Percentiles rank a stretch among this genome's conserved stretches.
Evolutionary conservation across 2,329 filamentous ascomycete species (phyloP).

Genomic region (Paraphaeosphaeria sporulosa): DNA sequence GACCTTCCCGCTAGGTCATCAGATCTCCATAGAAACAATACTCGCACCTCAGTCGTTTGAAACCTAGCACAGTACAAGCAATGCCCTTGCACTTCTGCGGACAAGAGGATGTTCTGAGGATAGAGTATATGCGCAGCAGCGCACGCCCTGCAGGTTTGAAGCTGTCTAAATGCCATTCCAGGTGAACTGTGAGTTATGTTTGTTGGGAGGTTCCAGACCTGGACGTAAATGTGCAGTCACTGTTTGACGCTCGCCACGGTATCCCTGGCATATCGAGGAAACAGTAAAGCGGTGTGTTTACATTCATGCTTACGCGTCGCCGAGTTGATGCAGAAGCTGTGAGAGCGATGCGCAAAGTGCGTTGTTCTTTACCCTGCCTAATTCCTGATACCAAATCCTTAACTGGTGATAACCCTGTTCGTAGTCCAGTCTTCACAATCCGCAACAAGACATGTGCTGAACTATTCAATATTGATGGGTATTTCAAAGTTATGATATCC

Average conservation of each 20-base stretch:
- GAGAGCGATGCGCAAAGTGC: not conserved
- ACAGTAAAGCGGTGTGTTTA: not conserved
- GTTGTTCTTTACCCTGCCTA: not conserved
- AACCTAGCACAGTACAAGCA: not conserved
- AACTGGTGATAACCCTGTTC: not conserved
- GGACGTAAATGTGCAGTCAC: not conserved
- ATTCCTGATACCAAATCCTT: not conserved
- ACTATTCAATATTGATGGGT: constrained; percentile 13
- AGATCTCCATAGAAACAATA: not conserved
- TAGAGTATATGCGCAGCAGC: not conserved
- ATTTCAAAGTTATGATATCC: constrained; percentile 11
- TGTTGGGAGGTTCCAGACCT: not conserved
- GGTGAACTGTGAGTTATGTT: not conserved
- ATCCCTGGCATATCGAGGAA: not conserved
- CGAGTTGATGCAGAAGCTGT: not conserved
- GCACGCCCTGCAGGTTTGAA: not conserved
- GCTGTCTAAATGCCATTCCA: not conserved
- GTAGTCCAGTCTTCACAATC: not conserved
- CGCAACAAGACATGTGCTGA: not conserved
- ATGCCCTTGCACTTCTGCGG: not conserved
- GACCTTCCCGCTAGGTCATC: not conserved
- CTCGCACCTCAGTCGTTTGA: not conserved
- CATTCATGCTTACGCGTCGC: not conserved
- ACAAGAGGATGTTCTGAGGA: not conserved
- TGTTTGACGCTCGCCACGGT: constrained; percentile 4